A percentile compares a stretch with the other conserved stretches of the same genome.
Conservation (phyloP, 495 filamentous ascomycete species). For the Acidomyces sp. region DNA sequence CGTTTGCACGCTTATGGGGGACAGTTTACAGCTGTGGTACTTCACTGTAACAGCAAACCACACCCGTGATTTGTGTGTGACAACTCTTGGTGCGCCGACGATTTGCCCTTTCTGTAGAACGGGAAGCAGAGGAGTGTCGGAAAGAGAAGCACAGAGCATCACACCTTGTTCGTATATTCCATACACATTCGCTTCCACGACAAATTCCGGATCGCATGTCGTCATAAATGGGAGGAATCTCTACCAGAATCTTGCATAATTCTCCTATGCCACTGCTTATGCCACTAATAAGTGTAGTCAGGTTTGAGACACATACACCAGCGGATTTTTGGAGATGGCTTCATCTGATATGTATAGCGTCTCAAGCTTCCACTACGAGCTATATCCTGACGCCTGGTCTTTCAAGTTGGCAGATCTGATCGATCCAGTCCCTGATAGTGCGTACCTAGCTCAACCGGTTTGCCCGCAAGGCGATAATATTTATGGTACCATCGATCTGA, state of each 20-base stretch:
- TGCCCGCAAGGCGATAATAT: not conserved
- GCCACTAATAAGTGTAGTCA: constrained; percentile 4
- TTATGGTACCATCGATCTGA: not conserved
- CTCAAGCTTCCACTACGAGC: not conserved
- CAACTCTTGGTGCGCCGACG: not conserved
- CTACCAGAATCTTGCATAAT: constrained; percentile 9
- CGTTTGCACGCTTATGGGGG: constrained; percentile 6
- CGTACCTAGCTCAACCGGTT: not conserved
- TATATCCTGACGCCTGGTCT: constrained; percentile 3
- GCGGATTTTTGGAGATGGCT: constrained; percentile 3
- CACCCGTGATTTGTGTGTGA: constrained; percentile 7
- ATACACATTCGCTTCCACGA: not conserved
- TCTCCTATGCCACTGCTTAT: constrained; percentile 7
- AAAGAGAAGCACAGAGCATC: not conserved
- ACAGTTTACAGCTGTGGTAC: constrained; percentile 7
- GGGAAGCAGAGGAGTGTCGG: not conserved
- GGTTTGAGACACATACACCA: constrained; percentile 3
- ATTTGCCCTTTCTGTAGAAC: constrained; percentile 2
- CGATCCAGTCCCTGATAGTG: constrained; percentile 6
- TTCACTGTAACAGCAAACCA: constrained; percentile 9
- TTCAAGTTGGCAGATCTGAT: constrained; percentile 15
- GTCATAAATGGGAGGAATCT: constrained; percentile 6
- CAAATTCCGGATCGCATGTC: constrained; percentile 3
- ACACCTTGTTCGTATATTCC: not conserved
- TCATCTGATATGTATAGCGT: constrained; percentile 13